A percentile compares a stretch with the other conserved stretches of the same genome.
These are phyloP conservation scores for Pulveroboletus frians DNA, from an alignment of 768 basidiomycete genomes.

Conservation along the genomic window DNA sequence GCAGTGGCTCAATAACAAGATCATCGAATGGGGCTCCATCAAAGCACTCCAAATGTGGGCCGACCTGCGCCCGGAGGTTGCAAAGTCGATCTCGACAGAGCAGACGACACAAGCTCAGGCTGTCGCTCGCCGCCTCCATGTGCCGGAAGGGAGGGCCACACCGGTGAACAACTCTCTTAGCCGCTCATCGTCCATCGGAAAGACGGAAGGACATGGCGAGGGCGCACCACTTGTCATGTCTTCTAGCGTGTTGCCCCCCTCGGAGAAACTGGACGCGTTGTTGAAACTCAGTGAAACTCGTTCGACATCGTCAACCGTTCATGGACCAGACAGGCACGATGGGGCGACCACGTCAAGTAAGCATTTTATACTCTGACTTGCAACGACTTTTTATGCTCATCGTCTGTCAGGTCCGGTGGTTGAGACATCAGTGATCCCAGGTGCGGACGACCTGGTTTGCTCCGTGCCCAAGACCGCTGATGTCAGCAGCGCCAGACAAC, in stretches of 20 bases:
- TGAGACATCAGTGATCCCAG: slow-evolving; percentile 14
- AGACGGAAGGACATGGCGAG: slow-evolving; percentile 17
- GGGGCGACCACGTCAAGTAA: slow-evolving; percentile 28
- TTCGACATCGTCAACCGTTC: slow-evolving; percentile 14
- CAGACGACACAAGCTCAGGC: slow-evolving; percentile 45
- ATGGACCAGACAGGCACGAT: slow-evolving; percentile 14
- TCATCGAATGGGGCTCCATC: slow-evolving; percentile 99
- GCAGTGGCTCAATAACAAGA: slow-evolving; percentile 95
- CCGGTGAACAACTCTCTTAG: slow-evolving; percentile 32
- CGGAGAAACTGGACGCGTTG: slow-evolving; percentile 24
- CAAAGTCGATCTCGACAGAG: slow-evolving; percentile 41
- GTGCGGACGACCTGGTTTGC: slow-evolving; percentile 10
- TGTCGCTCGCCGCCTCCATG: slow-evolving; percentile 44
- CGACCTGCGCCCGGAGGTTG: slow-evolving; percentile 62
- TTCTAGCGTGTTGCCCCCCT: slow-evolving; percentile 11
- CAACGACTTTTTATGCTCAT: slow-evolving; percentile 6
- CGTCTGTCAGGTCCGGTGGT: slow-evolving; percentile 20
- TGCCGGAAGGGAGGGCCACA: slow-evolving; percentile 42
- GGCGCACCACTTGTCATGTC: slow-evolving; percentile 16
- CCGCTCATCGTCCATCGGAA: slow-evolving; percentile 36
- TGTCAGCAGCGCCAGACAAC: slow-evolving; percentile 9
- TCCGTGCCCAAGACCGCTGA: slow-evolving; percentile 8
- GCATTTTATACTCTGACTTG: not conserved
- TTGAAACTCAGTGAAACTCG: slow-evolving; percentile 19
- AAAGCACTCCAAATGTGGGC: slow-evolving; percentile 93